These are phyloP conservation scores for Hortiboletus flavorubellus DNA, from an alignment of 768 basidiomycete genomes.

Conservation along the genomic window DNA sequence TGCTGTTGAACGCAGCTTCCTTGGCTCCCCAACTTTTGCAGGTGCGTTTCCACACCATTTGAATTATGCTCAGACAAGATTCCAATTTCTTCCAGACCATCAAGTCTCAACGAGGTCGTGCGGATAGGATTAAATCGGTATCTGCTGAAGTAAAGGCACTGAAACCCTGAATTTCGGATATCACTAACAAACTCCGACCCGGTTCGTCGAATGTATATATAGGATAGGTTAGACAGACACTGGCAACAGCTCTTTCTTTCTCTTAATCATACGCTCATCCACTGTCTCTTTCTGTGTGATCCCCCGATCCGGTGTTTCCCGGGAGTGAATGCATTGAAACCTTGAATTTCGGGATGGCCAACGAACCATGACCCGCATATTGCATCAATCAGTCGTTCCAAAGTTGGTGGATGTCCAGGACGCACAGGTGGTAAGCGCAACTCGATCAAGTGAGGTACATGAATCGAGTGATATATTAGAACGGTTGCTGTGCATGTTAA, in stretches of 20 bases:
- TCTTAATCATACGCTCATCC: no score
- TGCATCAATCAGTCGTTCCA: no score
- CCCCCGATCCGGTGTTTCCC: no score
- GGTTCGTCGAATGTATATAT: no score
- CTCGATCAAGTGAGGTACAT: not conserved
- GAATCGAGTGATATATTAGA: constrained; percentile 19
- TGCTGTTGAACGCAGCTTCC: constrained; percentile 35
- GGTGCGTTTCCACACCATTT: constrained; percentile 31
- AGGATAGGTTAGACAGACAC: no score
- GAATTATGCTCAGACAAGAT: not conserved
- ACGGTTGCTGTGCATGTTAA: constrained; percentile 15
- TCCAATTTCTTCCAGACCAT: constrained; percentile 36
- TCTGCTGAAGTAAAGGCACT: constrained; percentile 50
- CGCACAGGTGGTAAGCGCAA: constrained; percentile 4
- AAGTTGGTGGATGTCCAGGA: no score
- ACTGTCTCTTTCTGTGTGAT: no score
- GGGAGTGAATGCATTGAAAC: no score
- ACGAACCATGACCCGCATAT: no score
- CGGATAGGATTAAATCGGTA: constrained; percentile 36
- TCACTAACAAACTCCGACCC: not conserved
- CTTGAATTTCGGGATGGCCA: no score
- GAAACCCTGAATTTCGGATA: constrained; percentile 35
- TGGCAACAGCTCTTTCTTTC: no score
- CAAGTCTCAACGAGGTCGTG: constrained; percentile 50
- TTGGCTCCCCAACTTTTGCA: constrained; percentile 49